Base-by-base conservation (phyloP, 805 yeast species). In the Zygosaccharomyces gambellarensis region DNA sequence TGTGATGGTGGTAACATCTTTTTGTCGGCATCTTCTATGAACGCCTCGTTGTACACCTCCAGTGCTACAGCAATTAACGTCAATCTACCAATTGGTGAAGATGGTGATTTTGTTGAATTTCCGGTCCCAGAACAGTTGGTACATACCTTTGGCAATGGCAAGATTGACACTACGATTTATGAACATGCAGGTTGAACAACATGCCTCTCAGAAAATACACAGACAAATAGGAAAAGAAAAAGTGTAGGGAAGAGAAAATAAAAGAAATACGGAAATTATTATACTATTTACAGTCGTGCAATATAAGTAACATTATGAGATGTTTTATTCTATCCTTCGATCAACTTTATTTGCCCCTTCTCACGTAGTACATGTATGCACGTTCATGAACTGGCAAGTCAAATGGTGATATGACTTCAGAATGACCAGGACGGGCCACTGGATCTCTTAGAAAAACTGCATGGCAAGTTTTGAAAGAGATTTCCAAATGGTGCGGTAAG, bases 391-490 rank as follows among this genome's bases (percentile, higher is more conserved):
- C 81, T 51, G 82, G 83, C 54, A 81, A 75, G 34, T 84, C 83
- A 69, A 85, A 88, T 47, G 99, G 99, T 49, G 96, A 76, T 54
- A 94, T 87, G 51, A 94, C 95, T 74, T 94, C 99, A 29, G 96
- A 86, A 64, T 87, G 90, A 49, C 97, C 97, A 5, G 97, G 97
- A 68, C 97, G 81, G 11, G 97, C 96, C 44, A 94, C 90, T 12
- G 99, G 99, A 68, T 94, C 96, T 71, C 97, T 85, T 68, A 94
- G 71, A 69, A 92, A 94, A n/a, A 94, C 86, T 4, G 97, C 97
- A 67, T 90, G 97, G 67, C 98, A 92, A 4, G 97, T 89, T 54
- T 80, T 79, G 69, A 87, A 92, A 21, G 95, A 87, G 40, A 94
- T 73, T 71, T 94, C 98, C 47, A 94, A 73, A 69, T 94, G 98